Evolutionary conservation across 805 yeast species (phyloP), one percentile per base, ranked within the genome.

Genomic region (Saccharomycopsis guyanensis): DNA sequence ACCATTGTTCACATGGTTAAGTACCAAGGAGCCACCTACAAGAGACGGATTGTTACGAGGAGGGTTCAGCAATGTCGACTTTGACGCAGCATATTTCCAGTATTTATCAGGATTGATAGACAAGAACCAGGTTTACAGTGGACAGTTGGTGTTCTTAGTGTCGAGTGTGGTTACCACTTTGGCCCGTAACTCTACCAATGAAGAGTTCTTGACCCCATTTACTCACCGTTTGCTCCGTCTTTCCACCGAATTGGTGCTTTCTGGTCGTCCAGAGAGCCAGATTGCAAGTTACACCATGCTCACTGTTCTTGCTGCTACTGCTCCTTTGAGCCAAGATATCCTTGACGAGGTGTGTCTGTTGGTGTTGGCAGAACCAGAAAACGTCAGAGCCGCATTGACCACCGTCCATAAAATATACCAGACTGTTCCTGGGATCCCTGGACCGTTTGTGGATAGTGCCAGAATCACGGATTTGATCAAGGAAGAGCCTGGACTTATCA

Each of bases 261-360:
- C 77, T 4, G 49, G 64, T 10, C 65, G 64, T 46, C 62, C 66
- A 33, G 94, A 86, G 56, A 72, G 81, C 42, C 93, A 85, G 60
- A 72, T 86, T 49, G 82, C 96, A 16, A 87, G 91, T 1, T 91
- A 86, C 61, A 84, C 95, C 40, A 69, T 88, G 12, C 60, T 91
- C 20, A 76, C 91, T 0, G 96, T 91, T 2, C 66, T 89, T 43
- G 75, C 83, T 4, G 71, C 91, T 2, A 82, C 91, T 39, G 72
- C 80, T 41, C 82, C 86, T 4, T 69, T 93, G 35, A 71, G 56
- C 31, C 60, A 59, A 27, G 68, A 71, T 12, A 75, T 84, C 13
- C 63, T 78, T 15, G 63, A 72, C 42, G 87, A 88, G 4, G 76
- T 85, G 1, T 69, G 75, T 29, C 77, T 73, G 50, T 77, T 84